Evolutionary conservation across 805 yeast species (phyloP).

Genomic region (Yarrowia phangngaensis): DNA sequence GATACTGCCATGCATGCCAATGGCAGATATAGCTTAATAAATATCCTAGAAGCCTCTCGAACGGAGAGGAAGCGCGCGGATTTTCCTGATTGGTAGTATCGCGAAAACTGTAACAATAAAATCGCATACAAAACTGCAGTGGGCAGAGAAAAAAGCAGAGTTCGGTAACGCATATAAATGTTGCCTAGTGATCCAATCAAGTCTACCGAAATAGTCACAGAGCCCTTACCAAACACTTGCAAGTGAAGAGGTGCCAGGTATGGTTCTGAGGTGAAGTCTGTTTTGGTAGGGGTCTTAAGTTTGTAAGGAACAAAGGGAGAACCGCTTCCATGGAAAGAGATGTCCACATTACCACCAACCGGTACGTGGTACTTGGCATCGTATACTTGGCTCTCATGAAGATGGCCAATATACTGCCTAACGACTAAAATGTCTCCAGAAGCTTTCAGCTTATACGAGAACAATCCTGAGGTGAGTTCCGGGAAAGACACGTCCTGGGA

Average conservation of each 20-base stretch:
- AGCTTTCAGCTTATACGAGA: constrained; percentile 3
- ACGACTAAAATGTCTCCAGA: constrained; percentile 3
- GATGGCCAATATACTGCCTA: constrained; percentile 9
- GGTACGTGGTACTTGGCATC: constrained; percentile 75
- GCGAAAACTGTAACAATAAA: constrained; percentile 52
- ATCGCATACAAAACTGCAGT: constrained; percentile 52
- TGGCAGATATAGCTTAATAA: constrained; percentile 39
- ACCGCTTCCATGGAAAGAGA: constrained; percentile 50
- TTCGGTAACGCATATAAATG: constrained; percentile 67
- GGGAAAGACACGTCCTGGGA: constrained; percentile 16
- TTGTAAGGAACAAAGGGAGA: constrained; percentile 11
- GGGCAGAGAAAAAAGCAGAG: constrained; percentile 67
- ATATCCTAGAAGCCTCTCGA: constrained; percentile 41
- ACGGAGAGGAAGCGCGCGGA: constrained; percentile 37
- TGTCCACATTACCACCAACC: constrained; percentile 65
- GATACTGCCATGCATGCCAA: constrained; percentile 48
- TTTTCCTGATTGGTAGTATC: constrained; percentile 41
- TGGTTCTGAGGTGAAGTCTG: background rate
- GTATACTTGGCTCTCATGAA: constrained; percentile 45
- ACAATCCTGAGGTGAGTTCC: constrained; percentile 9
- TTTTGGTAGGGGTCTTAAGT: constrained; percentile 21
- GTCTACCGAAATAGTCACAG: constrained; percentile 45
- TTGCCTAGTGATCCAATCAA: constrained; percentile 56
- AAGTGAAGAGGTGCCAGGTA: constrained; percentile 31
- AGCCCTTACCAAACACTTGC: constrained; percentile 34